Evolutionary conservation across 2,329 filamentous ascomycete genomes (phyloP).

Genomic region (Venturia aucupariae): DNA sequence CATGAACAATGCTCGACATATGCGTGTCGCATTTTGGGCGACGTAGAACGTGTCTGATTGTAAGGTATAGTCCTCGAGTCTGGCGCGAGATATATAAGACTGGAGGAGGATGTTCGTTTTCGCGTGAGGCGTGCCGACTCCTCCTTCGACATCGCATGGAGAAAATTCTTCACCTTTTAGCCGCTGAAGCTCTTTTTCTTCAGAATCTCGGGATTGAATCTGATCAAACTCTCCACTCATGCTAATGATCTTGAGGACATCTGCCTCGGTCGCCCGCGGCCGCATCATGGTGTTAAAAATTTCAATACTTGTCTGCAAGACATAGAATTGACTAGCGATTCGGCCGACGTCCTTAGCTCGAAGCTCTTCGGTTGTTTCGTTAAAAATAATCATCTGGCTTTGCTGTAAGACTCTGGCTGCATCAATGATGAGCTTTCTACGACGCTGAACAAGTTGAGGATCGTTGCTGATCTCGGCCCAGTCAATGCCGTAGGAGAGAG

Average conservation of each 20-base stretch:
- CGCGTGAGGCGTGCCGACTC: slow-evolving; percentile 59
- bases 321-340: slow-evolving; percentile 96
- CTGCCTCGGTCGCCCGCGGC: slow-evolving; percentile 75
- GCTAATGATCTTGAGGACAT: slow-evolving; percentile 91
- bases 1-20: slow-evolving; percentile 93
- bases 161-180: slow-evolving; percentile 57
- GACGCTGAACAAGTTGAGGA: slow-evolving; percentile 73
- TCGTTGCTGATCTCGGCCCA: slow-evolving; percentile 87
- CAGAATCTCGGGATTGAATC: slow-evolving; percentile 82
- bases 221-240: slow-evolving; percentile 98
- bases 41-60: slow-evolving; percentile 90
- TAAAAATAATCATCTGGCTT: slow-evolving; percentile 98
- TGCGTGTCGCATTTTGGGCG: slow-evolving; percentile 88
- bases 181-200: slow-evolving; percentile 74
- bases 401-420: slow-evolving; percentile 80
- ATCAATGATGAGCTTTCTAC: slow-evolving; percentile 77
- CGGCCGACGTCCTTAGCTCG: slow-evolving; percentile 90
- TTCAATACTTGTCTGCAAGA: slow-evolving; percentile 84
- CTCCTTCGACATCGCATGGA: slow-evolving; percentile 68
- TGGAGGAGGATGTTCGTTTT: slow-evolving; percentile 96
- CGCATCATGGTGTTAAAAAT: slow-evolving; percentile 96
- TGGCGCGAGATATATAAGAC: slow-evolving; percentile 80
- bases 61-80: slow-evolving; percentile 87
- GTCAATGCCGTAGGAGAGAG: slow-evolving; percentile 87
- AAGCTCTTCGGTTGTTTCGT: slow-evolving; percentile 86